Conservation (phyloP, 2,329 filamentous ascomycete species). For the Emergomyces pasteurianus region DNA sequence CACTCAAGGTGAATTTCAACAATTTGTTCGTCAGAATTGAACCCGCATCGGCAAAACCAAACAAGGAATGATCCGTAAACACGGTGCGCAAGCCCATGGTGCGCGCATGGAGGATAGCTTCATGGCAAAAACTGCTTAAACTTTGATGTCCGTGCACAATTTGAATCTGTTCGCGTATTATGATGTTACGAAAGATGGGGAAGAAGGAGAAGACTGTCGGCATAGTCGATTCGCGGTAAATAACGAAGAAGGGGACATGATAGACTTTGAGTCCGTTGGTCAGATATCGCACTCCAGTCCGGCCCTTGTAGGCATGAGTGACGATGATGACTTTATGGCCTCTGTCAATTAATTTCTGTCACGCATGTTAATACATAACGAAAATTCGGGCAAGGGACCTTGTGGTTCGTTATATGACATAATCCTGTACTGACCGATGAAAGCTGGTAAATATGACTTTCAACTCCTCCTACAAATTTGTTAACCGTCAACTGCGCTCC, state of each 20-base stretch:
- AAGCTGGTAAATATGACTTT: constrained; percentile 97
- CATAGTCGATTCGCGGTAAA: constrained; percentile 87
- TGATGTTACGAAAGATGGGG: constrained; percentile 91
- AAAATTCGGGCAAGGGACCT: not conserved
- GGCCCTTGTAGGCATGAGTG: constrained; percentile 84
- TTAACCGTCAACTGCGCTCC: constrained; percentile 8
- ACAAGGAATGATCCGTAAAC: constrained; percentile 94
- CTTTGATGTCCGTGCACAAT: constrained; percentile 98
- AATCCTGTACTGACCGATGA: constrained; percentile 52
- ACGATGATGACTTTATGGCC: constrained; percentile 98
- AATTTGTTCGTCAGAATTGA: constrained; percentile 97
- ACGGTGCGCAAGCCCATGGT: constrained; percentile 95
- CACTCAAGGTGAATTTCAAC: constrained; percentile 87
- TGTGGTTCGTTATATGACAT: not conserved
- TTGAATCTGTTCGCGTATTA: constrained; percentile 86
- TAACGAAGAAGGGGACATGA: constrained; percentile 89
- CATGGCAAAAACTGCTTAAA: constrained; percentile 83
- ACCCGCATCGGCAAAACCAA: constrained; percentile 90
- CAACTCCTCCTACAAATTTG: constrained; percentile 55
- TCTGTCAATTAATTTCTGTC: constrained; percentile 80
- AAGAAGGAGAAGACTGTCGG: constrained; percentile 98
- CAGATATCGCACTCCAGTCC: constrained; percentile 85
- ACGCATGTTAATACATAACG: constrained; percentile 2
- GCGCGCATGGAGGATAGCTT: constrained; percentile 84
- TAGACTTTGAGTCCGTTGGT: constrained; percentile 98